phyloP scores from a whole-genome alignment of 257 asterid species.

The Linaria vulgaris region DNA sequence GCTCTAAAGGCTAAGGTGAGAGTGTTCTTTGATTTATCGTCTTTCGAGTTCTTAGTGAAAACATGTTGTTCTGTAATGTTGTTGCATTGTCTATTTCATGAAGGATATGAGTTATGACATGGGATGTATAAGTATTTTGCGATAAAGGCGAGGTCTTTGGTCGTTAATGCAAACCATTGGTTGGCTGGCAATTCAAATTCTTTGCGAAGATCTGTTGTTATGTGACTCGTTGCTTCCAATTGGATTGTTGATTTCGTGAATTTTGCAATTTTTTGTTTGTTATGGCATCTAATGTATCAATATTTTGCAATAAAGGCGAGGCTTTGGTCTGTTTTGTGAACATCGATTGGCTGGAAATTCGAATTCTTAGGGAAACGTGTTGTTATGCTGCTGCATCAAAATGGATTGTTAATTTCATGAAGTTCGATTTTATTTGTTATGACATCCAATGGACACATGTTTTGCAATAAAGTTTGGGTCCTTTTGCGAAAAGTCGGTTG shows the following conservation, averaged over 20 bases:
- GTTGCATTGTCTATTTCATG: constrained; percentile 2
- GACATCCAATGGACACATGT: not conserved
- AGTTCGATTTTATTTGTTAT: not conserved
- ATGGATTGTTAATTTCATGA: too few species aligned
- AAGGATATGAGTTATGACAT: too few species aligned
- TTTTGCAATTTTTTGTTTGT: not conserved
- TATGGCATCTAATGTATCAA: not conserved
- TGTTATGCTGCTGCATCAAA: not conserved
- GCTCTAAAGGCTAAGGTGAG: constrained; percentile 46
- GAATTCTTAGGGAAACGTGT: not conserved
- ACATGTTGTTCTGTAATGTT: not conserved
- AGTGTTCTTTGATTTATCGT: too few species aligned
- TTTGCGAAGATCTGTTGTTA: not conserved
- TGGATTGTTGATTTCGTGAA: constrained; percentile 1
- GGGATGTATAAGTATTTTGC: too few species aligned
- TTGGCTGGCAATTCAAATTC: not conserved
- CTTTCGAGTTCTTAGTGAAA: not conserved
- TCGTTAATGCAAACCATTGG: too few species aligned
- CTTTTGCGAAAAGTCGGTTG: too few species aligned
- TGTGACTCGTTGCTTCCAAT: not conserved
- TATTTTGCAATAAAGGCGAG: too few species aligned
- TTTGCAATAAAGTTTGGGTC: too few species aligned
- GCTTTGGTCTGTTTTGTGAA: too few species aligned
- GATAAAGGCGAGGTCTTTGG: too few species aligned
- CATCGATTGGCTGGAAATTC: not conserved